Evolutionary conservation across 2,329 filamentous ascomycete species (phyloP).

Genomic region (Fusarium coffeatum): DNA sequence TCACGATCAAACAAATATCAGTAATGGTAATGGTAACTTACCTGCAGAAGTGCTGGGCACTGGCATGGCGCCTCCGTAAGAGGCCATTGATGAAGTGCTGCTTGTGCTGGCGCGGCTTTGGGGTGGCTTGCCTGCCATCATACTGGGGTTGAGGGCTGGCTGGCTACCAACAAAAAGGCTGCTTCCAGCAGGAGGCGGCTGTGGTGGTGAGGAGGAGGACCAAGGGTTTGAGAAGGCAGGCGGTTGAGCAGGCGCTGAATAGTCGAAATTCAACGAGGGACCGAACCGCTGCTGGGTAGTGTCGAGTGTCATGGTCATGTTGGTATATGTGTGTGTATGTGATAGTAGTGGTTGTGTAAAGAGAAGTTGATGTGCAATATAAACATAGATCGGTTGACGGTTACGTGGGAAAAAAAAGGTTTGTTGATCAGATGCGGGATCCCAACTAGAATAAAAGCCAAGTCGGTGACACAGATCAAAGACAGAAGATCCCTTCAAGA

Average conservation of each 20-base stretch:
- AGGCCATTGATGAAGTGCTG: conserved; percentile 70
- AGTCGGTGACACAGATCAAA: conserved; percentile 59
- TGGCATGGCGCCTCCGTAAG: conserved; percentile 76
- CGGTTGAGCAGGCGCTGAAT: conserved; percentile 63
- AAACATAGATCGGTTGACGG: conserved; percentile 41
- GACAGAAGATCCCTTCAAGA: conserved; percentile 52
- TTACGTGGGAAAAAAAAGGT: conserved; percentile 44
- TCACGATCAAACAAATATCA: conserved; percentile 42
- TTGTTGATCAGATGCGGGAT: conserved; percentile 67
- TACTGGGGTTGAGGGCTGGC: conserved; percentile 66
- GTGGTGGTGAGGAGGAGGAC: conserved; percentile 66
- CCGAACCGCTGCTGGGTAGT: conserved; percentile 85
- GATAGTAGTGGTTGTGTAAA: conserved; percentile 27
- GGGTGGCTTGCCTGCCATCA: conserved; percentile 60
- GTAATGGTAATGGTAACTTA: conserved; percentile 49
- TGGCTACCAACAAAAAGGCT: conserved; percentile 73
- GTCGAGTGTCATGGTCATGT: conserved; percentile 97
- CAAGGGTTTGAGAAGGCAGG: conserved; percentile 93
- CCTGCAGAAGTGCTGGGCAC: conserved; percentile 80
- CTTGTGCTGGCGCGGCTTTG: conserved; percentile 67
- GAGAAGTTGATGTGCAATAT: conserved; percentile 36
- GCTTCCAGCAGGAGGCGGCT: conserved; percentile 63
- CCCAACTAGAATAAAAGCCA: conserved; percentile 58
- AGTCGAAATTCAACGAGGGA: conserved; percentile 81
- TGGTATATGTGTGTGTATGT: conserved; percentile 62